phyloP scores from a whole-genome alignment of 129 eudicot genomes.

The Kitagawia praeruptora region DNA sequence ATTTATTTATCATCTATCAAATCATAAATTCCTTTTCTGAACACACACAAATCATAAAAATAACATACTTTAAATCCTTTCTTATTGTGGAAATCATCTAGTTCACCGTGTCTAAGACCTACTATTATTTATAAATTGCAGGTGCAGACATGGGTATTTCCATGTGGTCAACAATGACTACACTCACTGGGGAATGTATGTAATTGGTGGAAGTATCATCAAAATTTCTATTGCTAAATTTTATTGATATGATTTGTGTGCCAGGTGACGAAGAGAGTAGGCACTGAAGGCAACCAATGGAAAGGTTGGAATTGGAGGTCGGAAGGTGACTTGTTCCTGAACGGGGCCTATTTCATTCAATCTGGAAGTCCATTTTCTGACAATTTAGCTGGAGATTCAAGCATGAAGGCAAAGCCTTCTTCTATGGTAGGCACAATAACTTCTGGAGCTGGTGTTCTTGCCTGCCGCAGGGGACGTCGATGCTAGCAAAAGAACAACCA shows the following conservation, averaged over 20 bases:
- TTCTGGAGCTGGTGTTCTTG: constrained; percentile 54
- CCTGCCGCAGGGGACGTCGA: constrained; percentile 49
- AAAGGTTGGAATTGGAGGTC: constrained; percentile 91
- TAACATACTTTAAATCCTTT: no score
- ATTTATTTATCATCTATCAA: no score
- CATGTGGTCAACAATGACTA: no score
- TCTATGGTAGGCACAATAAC: constrained; percentile 64
- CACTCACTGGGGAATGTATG: no score
- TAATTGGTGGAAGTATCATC: no score
- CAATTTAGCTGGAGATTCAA: constrained; percentile 66
- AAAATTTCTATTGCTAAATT: no score
- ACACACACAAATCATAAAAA: no score
- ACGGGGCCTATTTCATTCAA: constrained; percentile 72
- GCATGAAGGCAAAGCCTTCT: constrained; percentile 69
- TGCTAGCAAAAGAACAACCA: constrained; percentile 29
- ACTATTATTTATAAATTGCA: no score
- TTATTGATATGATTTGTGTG: background rate
- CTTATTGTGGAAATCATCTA: no score
- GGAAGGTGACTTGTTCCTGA: constrained; percentile 71
- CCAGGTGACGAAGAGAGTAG: constrained; percentile 74
- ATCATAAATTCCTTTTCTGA: no score
- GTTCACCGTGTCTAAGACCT: no score
- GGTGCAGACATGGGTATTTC: no score
- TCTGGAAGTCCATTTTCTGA: constrained; percentile 61
- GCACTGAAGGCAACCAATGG: constrained; percentile 34